Conservation (phyloP, 2,329 filamentous ascomycete genomes). For the Fusarium haematococcum region DNA sequence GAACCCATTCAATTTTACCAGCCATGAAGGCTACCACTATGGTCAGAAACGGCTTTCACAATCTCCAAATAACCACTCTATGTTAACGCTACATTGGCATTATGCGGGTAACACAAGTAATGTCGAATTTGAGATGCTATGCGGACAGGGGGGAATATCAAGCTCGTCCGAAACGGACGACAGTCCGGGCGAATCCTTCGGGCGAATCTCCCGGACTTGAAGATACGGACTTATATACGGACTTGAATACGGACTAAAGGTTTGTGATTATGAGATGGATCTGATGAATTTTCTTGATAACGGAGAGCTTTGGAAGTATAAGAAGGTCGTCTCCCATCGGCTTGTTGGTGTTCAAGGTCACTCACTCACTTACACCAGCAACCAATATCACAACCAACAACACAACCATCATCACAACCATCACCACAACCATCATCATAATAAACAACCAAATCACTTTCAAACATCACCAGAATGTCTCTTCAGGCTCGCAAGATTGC, state of each 20-base stretch:
- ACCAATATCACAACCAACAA: neutral
- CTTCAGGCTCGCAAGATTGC: conserved; percentile 42
- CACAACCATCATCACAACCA: neutral
- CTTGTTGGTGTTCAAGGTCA: neutral
- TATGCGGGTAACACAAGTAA: neutral
- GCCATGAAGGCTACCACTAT: neutral
- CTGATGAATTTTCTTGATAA: neutral
- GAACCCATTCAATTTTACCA: too few species aligned
- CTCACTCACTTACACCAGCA: neutral
- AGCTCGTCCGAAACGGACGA: neutral
- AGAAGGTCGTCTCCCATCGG: neutral
- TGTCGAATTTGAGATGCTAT: neutral
- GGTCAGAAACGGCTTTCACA: neutral
- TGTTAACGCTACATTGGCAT: neutral
- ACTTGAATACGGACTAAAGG: neutral
- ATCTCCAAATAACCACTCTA: neutral
- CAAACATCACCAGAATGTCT: conserved; percentile 10
- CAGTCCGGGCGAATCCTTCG: neutral
- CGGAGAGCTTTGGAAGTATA: neutral
- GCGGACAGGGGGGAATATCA: neutral
- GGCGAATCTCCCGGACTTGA: neutral
- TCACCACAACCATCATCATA: neutral
- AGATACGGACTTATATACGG: neutral
- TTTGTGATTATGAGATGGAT: neutral
- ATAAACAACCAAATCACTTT: conserved; percentile 1